Conservation (phyloP, 169 alveolate species). For the Plasmodium malariae region DNA sequence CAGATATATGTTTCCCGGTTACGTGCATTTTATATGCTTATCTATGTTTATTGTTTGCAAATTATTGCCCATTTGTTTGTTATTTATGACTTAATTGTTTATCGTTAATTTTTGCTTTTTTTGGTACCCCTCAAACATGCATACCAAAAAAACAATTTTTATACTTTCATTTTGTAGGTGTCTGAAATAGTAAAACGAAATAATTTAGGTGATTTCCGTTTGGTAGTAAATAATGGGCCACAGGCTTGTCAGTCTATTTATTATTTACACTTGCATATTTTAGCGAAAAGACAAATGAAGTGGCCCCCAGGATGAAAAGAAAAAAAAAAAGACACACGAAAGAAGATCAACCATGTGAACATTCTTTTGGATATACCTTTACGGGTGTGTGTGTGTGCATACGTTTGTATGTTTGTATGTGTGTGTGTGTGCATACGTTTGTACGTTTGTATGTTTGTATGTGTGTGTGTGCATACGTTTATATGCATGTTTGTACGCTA, state of each 20-base stretch:
- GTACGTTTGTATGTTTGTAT: too few relatives aligned
- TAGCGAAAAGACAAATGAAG: constrained; percentile 87
- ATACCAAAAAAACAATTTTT: too few relatives aligned
- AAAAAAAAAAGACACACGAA: neutral
- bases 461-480: too few relatives aligned
- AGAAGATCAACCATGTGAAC: neutral
- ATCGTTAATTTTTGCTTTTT: neutral
- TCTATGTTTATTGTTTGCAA: too few relatives aligned
- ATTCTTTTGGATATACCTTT: too few relatives aligned
- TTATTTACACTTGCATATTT: constrained; percentile 92
- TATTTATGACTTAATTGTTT: neutral
- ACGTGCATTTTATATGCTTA: neutral
- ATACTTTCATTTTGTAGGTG: constrained; percentile 64
- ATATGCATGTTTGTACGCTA: too few relatives aligned
- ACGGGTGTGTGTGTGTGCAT: too few relatives aligned
- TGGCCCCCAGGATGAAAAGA: constrained; percentile 92
- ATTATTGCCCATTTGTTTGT: neutral
- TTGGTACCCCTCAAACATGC: too few relatives aligned
- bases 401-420: too few relatives aligned
- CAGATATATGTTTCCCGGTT: neutral
- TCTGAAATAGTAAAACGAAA: constrained; percentile 89
- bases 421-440: too few relatives aligned
- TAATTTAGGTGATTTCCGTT: constrained; percentile 91
- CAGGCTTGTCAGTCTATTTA: constrained; percentile 92
- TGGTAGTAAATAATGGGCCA: constrained; percentile 95